Evolutionary conservation across 495 filamentous ascomycete species (phyloP), one percentile per base, ranked within the genome.

Genomic region (Aspergillus egyptiacus): DNA sequence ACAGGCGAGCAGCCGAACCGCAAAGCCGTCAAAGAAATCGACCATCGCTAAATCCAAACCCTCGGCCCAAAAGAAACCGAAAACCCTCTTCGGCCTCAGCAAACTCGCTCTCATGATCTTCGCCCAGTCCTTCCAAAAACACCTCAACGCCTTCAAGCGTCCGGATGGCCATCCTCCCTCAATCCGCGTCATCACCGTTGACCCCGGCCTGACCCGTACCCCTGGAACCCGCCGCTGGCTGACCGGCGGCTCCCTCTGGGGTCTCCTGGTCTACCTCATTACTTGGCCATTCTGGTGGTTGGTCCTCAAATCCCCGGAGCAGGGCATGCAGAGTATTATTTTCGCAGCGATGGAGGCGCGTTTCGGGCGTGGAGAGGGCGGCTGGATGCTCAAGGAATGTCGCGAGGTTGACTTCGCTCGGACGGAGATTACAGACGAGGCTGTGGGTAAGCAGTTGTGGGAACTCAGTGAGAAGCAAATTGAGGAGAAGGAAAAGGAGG

Each of bases 41-140:
- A 17, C 15, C 5, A 41, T 13, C 20, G 11, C 22, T 6, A 28
- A 27, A 15, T 13, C 52, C 1, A 58, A 14, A 44, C 18, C 18
- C 41, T 2, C 8, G 9, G 8, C 48, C 4, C 54, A 28, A 18
- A 6, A 31, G 8, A 53, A 56, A 40, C 13, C 34, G 2, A 44
- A 50, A 9, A 69, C 61, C 24, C 80, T 88, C 15, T 96, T 94
- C 65, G 85, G 83, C 11, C 77, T 87, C 25, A 93, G 88, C 65
- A 96, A 97, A 68, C 73, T 96, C 54, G 85, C 93, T 5, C 72
- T 94, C 36, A 94, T 91, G 77, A 76, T 83, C 27, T 96, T 96
- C 61, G 89, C 86, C 5, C 77, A 80, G 45, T 83, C 90, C 11
- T 96, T 89, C 64, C 90, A 96, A 66, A 87, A 91, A 59, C 89